A percentile compares a stretch with the other conserved stretches of the same genome.
Conservation (phyloP, 164 flowering plant genomes). For the Vitis riparia region DNA sequence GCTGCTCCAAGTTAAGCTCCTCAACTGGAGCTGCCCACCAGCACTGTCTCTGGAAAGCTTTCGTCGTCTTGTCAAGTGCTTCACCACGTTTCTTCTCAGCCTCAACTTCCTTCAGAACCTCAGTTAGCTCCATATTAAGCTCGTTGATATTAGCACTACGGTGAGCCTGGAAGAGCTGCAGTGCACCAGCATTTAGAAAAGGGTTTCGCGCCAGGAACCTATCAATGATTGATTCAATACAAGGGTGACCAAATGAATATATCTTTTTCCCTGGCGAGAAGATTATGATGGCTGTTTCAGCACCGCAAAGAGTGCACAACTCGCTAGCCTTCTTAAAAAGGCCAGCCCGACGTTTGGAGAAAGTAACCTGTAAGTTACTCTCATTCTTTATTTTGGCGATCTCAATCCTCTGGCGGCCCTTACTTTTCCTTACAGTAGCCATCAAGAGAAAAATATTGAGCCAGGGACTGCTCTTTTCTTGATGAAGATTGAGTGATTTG, state of each 20-base stretch:
- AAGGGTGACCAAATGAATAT: slow-evolving; percentile 72
- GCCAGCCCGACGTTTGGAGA: slow-evolving; percentile 72
- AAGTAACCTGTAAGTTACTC: slow-evolving; percentile 59
- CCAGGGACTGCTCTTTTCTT: not conserved
- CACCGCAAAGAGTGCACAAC: slow-evolving; percentile 71
- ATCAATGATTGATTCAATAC: slow-evolving; percentile 45
- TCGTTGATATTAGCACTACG: slow-evolving; percentile 30
- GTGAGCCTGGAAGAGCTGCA: slow-evolving; percentile 21
- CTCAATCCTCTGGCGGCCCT: slow-evolving; percentile 67
- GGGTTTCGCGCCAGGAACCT: slow-evolving; percentile 27
- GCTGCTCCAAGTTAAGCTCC: slow-evolving; percentile 33
- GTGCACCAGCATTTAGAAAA: not conserved
- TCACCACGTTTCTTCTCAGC: slow-evolving; percentile 47
- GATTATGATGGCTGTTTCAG: slow-evolving; percentile 53
- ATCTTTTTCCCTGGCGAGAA: slow-evolving; percentile 70
- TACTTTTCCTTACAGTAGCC: slow-evolving; percentile 39
- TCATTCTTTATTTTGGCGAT: slow-evolving; percentile 42
- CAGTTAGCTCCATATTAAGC: slow-evolving; percentile 44
- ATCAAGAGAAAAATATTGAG: not conserved
- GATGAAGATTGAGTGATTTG: not conserved
- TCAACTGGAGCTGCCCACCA: slow-evolving; percentile 65
- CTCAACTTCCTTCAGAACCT: slow-evolving; percentile 40
- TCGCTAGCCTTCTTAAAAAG: slow-evolving; percentile 84
- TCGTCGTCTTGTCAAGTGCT: slow-evolving; percentile 18
- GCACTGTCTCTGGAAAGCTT: slow-evolving; percentile 15